Base-by-base conservation (phyloP, 176 grass and related monocot species). In the Calamus simplicifolius region DNA sequence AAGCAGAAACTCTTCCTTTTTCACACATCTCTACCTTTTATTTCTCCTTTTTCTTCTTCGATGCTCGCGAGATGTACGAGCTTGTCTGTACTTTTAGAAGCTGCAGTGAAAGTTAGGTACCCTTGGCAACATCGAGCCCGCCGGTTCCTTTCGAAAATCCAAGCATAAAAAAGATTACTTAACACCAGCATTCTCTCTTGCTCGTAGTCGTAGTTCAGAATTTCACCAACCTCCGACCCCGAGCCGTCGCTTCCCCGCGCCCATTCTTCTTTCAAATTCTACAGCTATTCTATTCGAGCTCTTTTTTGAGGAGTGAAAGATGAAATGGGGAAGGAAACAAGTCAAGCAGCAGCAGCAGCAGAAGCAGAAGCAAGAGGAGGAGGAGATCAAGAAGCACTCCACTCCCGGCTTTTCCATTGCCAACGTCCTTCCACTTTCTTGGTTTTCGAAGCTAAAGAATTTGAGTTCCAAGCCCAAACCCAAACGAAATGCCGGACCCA, bases 141-240 rank as follows among this genome's bases (percentile, higher is more conserved):
- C 62, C 62, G 52, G 18, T 51, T 65, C 48, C 62, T 65, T 65
- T 65, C 62, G 51, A 65, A 65, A 27, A 16, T 8, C 8, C 35
- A 43, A 25, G 1, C 6, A 65, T 19, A 26, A 59, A 65, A n/a
- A 65, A 12, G 19, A 8, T 25, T n/a, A 16, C 4, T 28, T 18
- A 57, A 35, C 16, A n/a, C 29, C 6, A 38, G 0, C 8, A 43
- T 35, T 35, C 31, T 43, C 35, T 12, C 35, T 38, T 31, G 27
- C 17, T 12, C 3, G 14, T 18, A n/a, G n/a, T n/a, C n/a, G n/a
- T n/a, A 23, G 21, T 23, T 23, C 2, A 18, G 17, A 18, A 43
- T 18, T 3, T 48, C 15, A 5, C n/a, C 18, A 49, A 25, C 35
- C 4, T 12, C 12, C 8, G n/a, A n/a, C n/a, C n/a, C n/a, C n/a